Evolutionary conservation across 1,284 basidiomycete species (phyloP).

Genomic region (Naganishia albida): DNA sequence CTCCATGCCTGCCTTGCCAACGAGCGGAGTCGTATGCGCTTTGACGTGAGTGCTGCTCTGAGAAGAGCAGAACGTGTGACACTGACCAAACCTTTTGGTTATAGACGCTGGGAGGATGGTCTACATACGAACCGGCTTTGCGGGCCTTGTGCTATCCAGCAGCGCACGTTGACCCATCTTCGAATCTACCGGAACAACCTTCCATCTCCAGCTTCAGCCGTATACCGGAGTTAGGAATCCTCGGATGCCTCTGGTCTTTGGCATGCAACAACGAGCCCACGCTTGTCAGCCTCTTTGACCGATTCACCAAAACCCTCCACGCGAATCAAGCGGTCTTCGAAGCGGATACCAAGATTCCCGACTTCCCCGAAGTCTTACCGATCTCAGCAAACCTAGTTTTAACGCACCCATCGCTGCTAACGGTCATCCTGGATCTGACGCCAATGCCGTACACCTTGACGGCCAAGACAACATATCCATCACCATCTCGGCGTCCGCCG

Average conservation of each 20-base stretch:
- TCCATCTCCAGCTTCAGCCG: background rate
- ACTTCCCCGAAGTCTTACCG: constrained; percentile 24
- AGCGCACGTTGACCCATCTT: background rate
- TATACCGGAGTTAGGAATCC: constrained; percentile 9
- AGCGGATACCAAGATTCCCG: background rate
- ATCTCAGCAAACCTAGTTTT: constrained; percentile 32
- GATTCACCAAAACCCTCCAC: constrained; percentile 1
- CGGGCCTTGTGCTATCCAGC: background rate
- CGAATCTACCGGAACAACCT: background rate
- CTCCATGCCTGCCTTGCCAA: constrained; percentile 17
- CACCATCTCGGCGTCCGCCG: constrained; percentile 6
- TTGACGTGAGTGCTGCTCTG: constrained; percentile 18
- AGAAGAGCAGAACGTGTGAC: background rate
- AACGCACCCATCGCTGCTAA: constrained; percentile 26
- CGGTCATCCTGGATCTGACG: constrained; percentile 24
- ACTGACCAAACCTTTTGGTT: background rate
- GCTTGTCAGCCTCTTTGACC: constrained; percentile 19
- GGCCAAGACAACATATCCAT: constrained; percentile 9
- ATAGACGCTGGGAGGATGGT: background rate
- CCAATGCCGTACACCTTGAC: constrained; percentile 25
- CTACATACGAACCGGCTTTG: constrained; percentile 3
- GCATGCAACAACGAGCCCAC: constrained; percentile 28
- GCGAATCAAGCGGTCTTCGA: background rate
- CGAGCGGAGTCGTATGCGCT: constrained; percentile 10
- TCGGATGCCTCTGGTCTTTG: constrained; percentile 27